Evolutionary conservation across 495 filamentous ascomycete genomes (phyloP), one percentile per base, ranked within the genome.

Genomic region (Penicillium simplicissimum): DNA sequence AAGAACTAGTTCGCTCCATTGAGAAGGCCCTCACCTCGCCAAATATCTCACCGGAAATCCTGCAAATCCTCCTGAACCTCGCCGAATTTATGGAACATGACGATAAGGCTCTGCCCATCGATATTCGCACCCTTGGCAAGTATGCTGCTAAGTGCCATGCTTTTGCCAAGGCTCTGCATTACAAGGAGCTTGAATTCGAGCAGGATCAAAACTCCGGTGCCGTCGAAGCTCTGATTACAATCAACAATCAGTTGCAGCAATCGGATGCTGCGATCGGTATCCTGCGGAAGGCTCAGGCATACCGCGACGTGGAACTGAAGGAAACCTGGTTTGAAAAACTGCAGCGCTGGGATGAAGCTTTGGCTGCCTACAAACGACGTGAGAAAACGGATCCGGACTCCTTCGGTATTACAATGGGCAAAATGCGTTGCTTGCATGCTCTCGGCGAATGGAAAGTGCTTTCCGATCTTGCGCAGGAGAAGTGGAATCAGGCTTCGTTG

Each of bases 71-170:
- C 13, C 86, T 99, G 55, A 99, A 98, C 73, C 84, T 99, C 14
- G 95, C 93, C 3, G 95, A 99, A 66, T 99, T 98, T 72, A 99
- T 99, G 95, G 95, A 99, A 68, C 95, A 99, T 67, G 95, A 98
- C 67, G 95, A 99, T 71, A 98, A 98, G 69, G 95, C 95, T 7
- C 83, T 99, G 23, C 95, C 95, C 15, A 97, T 99, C 64, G 96
- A 99, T 72, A 96, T 99, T 59, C 86, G 95, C 35, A 90, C 91
- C 1, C 79, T 98, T 36, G 95, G 96, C 19, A 89, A 91, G 66
- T 96, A 97, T 69, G 95, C 95, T 14, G 92, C 88, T 0, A 92
- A 93, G 67, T 98, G 96, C 56, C 95, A 99, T 75, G 95, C 95
- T 7, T 98, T 95, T 72, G 95, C 95, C 17, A 99, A 99, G 72